These are phyloP conservation scores for Penicillium maclennaniae DNA, from an alignment of 495 filamentous ascomycete species.

Conservation along the genomic window DNA sequence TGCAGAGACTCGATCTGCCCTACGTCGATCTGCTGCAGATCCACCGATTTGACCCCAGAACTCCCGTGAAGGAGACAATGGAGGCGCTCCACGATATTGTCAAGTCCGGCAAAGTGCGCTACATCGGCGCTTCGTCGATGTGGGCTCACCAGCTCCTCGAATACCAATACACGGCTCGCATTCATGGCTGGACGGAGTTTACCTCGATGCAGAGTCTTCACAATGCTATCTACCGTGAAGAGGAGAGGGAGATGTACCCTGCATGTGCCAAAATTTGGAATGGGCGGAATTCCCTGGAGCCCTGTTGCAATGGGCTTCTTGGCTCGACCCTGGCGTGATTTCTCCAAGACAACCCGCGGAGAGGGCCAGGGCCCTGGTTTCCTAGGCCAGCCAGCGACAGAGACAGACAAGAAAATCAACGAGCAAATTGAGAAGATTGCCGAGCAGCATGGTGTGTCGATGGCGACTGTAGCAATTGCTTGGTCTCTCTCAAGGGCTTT, in stretches of 20 bases:
- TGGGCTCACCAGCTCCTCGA: conserved; percentile 62
- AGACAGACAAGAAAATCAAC: no score
- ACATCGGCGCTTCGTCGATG: conserved; percentile 69
- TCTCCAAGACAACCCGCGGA: no score
- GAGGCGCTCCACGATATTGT: conserved; percentile 66
- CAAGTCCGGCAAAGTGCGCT: conserved; percentile 59
- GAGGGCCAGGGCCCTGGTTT: no score
- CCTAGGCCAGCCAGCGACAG: no score
- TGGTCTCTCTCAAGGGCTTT: no score
- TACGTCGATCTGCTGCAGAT: conserved; percentile 72
- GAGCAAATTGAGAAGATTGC: no score
- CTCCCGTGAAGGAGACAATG: conserved; percentile 69
- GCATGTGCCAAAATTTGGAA: no score
- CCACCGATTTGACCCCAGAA: conserved; percentile 53
- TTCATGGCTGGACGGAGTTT: conserved; percentile 69
- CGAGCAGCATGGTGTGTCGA: no score
- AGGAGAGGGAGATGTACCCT: conserved; percentile 71
- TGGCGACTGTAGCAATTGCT: no score
- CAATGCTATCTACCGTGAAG: conserved; percentile 70
- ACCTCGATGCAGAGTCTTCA: conserved; percentile 74
- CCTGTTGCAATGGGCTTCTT: no score
- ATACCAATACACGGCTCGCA: conserved; percentile 60
- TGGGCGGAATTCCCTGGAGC: no score
- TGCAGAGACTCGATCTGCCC: conserved; percentile 45
- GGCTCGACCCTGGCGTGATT: no score